Evolutionary conservation across 768 basidiomycete genomes (phyloP).

Genomic region (Boletus sp.): DNA sequence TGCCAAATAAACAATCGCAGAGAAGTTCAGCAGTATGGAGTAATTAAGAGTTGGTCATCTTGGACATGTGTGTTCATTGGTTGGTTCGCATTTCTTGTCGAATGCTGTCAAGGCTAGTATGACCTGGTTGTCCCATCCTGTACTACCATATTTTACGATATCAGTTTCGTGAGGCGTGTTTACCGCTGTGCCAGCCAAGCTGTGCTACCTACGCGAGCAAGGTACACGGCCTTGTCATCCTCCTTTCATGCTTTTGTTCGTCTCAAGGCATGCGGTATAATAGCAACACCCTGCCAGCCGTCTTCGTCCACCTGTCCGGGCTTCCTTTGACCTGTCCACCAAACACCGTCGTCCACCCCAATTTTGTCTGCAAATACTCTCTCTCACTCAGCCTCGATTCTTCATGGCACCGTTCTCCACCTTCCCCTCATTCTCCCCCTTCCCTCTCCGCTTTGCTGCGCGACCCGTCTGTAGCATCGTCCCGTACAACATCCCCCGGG

Average conservation of each 20-base stretch:
- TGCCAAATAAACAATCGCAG: conserved; percentile 16
- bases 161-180: no score
- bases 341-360: background rate
- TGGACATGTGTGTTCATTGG: background rate
- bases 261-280: conserved; percentile 24
- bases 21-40: conserved; percentile 17
- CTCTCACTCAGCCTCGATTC: background rate
- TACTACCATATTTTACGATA: conserved; percentile 10
- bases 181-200: background rate
- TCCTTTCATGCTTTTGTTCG: conserved; percentile 15
- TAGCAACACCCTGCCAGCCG: no score
- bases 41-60: conserved; percentile 3
- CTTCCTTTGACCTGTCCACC: background rate
- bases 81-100: conserved; percentile 1
- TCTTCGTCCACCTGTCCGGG: background rate
- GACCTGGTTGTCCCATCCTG: conserved; percentile 8
- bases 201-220: background rate
- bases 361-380: background rate
- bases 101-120: background rate
- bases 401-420: conserved; percentile 4
- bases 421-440: background rate
- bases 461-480: conserved; percentile 22
- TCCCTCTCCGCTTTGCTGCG: background rate
- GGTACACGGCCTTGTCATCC: conserved; percentile 11
- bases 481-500: conserved; percentile 29